These are phyloP conservation scores for Berberis vulgaris DNA, from an alignment of 164 flowering plant genomes.

Conservation along the genomic window DNA sequence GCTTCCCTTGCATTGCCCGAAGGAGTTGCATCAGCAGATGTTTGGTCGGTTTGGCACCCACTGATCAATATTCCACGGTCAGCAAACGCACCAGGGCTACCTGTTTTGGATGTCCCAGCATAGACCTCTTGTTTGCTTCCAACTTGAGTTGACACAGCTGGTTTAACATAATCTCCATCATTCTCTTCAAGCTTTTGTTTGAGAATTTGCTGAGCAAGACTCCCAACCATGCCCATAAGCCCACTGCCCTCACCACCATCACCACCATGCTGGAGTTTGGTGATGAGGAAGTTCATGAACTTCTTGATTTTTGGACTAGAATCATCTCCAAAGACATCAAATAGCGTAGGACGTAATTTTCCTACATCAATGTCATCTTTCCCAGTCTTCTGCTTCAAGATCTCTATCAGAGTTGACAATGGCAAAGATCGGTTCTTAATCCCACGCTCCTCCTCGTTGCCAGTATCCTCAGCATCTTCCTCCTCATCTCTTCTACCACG, in stretches of 20 bases:
- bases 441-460: constrained; percentile 19
- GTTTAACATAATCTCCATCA: constrained; percentile 58
- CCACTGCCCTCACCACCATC: constrained; percentile 39
- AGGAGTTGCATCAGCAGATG: constrained; percentile 88
- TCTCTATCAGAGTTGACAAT: constrained; percentile 72
- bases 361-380: constrained; percentile 94
- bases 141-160: constrained; percentile 60
- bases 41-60: constrained; percentile 87
- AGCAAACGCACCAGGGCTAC: constrained; percentile 30
- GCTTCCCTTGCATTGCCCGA: constrained; percentile 43
- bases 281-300: constrained; percentile 71
- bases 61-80: constrained; percentile 62
- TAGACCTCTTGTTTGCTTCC: constrained; percentile 62
- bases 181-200: constrained; percentile 73
- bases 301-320: constrained; percentile 95
- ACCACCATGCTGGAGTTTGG: constrained; percentile 42
- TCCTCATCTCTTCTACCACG: constrained; percentile 20
- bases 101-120: constrained; percentile 48
- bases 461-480: constrained; percentile 21
- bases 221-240: constrained; percentile 61
- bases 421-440: constrained; percentile 69
- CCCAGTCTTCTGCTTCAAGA: constrained; percentile 88
- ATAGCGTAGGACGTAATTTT: constrained; percentile 69
- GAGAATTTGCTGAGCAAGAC: constrained; percentile 64
- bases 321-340: constrained; percentile 82